Percentiles rank a stretch among this genome's conserved stretches.
Conservation (phyloP, 306 rosid species). For the Vigna nakashimae region DNA sequence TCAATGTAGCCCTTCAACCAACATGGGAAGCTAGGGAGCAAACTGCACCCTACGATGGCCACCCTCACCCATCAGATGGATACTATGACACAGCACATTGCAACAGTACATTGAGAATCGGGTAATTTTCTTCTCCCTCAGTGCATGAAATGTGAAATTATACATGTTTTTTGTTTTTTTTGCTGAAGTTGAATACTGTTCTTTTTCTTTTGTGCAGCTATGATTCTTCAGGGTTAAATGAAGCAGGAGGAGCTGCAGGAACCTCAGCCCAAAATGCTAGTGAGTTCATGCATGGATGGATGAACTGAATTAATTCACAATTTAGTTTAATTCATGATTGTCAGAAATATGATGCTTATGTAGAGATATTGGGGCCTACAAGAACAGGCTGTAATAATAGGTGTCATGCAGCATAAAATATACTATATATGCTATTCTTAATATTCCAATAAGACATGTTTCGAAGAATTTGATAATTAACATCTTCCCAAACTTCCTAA, state of each 20-base stretch:
- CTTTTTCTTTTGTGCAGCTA: conserved; percentile 38
- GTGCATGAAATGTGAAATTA: not conserved
- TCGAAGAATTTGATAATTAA: conserved; percentile 25
- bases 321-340: conserved; percentile 5
- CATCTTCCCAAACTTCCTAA: not conserved
- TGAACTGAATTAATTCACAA: conserved; percentile 41
- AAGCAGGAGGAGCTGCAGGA: conserved; percentile 47
- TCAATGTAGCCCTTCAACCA: conserved; percentile 47
- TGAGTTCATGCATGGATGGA: conserved; percentile 56
- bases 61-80: conserved; percentile 52
- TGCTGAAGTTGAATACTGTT: not conserved
- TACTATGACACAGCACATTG: conserved; percentile 52
- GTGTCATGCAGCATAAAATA: conserved; percentile 32
- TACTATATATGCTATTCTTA: not conserved
- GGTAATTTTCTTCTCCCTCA: conserved; percentile 50
- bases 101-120: conserved; percentile 55
- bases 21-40: conserved; percentile 55
- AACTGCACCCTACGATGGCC: conserved; percentile 50
- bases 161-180: not conserved
- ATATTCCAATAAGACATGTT: conserved; percentile 42
- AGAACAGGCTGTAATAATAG: conserved; percentile 38
- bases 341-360: conserved; percentile 7
- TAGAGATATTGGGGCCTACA: conserved; percentile 41
- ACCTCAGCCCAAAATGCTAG: conserved; percentile 43
- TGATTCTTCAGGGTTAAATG: conserved; percentile 45